These are phyloP conservation scores for Tolypocladium capitatum DNA, from an alignment of 2,329 filamentous ascomycete species.

Conservation along the genomic window DNA sequence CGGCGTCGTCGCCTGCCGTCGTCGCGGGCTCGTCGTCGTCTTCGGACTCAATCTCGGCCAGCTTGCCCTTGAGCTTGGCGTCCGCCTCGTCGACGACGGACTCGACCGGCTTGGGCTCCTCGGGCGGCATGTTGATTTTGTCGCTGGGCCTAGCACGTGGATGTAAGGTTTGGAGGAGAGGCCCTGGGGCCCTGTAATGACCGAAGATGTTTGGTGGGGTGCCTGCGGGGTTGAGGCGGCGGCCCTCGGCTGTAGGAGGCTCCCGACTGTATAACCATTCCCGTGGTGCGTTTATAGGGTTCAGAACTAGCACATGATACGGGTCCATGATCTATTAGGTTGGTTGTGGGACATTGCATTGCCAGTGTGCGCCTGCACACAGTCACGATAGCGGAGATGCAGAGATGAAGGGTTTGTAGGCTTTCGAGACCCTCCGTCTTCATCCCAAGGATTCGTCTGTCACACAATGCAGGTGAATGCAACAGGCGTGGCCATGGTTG, in stretches of 20 bases:
- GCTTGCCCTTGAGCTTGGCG: conserved; percentile 31
- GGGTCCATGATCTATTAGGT: not conserved
- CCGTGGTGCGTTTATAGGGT: not conserved
- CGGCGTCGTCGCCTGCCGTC: conserved; percentile 19
- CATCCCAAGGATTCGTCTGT: not conserved
- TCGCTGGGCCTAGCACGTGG: not conserved
- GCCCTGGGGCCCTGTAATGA: not conserved
- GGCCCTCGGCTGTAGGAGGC: not conserved
- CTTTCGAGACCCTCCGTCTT: not conserved
- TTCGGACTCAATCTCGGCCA: conserved; percentile 31
- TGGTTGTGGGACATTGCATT: not conserved
- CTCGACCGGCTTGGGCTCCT: conserved; percentile 52
- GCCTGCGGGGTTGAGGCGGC: not conserved
- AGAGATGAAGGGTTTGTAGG: not conserved
- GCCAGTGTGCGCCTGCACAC: not conserved
- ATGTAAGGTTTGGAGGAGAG: not conserved
- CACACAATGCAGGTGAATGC: too few species aligned
- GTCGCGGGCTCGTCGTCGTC: conserved; percentile 30
- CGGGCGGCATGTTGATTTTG: conserved; percentile 28
- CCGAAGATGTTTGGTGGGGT: not conserved
- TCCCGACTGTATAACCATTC: not conserved
- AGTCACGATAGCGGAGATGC: not conserved
- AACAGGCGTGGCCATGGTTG: not conserved
- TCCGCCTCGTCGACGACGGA: conserved; percentile 34
- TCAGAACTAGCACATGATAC: not conserved